Conservation (phyloP, 2,329 filamentous ascomycete species). For the Ceratocystis papillata region DNA sequence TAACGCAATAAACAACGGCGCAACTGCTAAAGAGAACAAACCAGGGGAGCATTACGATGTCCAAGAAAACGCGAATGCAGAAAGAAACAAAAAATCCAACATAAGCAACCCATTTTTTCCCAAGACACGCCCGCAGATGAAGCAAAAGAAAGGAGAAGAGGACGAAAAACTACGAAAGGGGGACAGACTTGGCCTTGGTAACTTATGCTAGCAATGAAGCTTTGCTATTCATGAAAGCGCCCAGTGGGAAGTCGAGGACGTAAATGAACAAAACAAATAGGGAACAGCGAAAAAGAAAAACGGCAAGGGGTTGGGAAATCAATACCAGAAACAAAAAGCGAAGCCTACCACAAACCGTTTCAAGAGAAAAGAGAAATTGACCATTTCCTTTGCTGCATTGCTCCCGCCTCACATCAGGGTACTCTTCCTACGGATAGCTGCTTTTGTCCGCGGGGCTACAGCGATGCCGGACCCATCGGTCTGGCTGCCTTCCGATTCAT, state of each 20-base stretch:
- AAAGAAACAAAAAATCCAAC: conserved; percentile 17
- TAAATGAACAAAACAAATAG: conserved; percentile 16
- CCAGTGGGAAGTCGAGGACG: background rate
- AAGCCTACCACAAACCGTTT: conserved; percentile 5
- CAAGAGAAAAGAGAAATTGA: background rate
- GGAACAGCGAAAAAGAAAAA: conserved; percentile 1
- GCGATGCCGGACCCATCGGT: conserved; percentile 10
- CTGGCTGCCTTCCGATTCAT: conserved; percentile 26
- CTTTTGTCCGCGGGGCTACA: conserved; percentile 17
- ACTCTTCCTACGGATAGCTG: conserved; percentile 22
- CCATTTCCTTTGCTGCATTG: background rate
- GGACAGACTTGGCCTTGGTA: conserved; percentile 12
- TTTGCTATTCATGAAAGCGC: background rate
- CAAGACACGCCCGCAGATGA: conserved; percentile 6
- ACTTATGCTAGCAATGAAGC: background rate
- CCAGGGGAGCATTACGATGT: conserved; percentile 4
- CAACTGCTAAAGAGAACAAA: background rate
- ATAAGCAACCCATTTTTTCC: background rate
- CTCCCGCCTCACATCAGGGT: conserved; percentile 20
- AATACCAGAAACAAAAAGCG: conserved; percentile 9
- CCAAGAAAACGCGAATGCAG: conserved; percentile 10
- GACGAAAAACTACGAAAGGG: conserved; percentile 7
- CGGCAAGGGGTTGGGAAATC: background rate
- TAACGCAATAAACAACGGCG: background rate
- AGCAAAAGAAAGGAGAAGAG: conserved; percentile 1